These are phyloP conservation scores for Cornus kousa DNA, from an alignment of 148 eudicot species.

Conservation along the genomic window DNA sequence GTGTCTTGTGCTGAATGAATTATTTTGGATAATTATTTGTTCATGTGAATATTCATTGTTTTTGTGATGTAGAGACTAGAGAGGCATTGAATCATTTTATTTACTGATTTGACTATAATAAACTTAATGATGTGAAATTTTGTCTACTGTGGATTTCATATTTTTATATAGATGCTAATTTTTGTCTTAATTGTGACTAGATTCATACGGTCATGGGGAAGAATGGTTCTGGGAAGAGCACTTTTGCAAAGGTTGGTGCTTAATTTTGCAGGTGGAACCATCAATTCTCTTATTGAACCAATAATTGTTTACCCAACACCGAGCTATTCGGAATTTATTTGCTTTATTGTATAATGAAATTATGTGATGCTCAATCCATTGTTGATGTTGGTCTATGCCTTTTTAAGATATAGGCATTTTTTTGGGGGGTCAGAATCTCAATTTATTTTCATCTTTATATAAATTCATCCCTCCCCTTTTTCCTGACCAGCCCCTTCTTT, in stretches of 20 bases:
- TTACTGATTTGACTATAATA: background rate
- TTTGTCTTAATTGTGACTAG: conserved; percentile 35
- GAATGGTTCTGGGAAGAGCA: conserved; percentile 99
- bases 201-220: conserved; percentile 96
- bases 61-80: no score
- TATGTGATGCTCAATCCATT: no score
- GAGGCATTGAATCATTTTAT: background rate
- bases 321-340: background rate
- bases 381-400: background rate
- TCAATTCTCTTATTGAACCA: background rate
- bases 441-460: background rate
- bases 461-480: background rate
- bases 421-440: no score
- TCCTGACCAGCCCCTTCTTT: no score
- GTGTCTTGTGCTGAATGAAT: background rate
- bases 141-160: background rate
- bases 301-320: background rate
- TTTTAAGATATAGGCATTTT: background rate
- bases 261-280: background rate
- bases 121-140: background rate
- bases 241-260: conserved; percentile 81
- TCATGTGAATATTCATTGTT: background rate
- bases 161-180: conserved; percentile 8
- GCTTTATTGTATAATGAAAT: background rate
- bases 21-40: background rate